These are phyloP conservation scores for Casaregolazyma suthepensis DNA, from an alignment of 1,139 yeast species.

Conservation along the genomic window DNA sequence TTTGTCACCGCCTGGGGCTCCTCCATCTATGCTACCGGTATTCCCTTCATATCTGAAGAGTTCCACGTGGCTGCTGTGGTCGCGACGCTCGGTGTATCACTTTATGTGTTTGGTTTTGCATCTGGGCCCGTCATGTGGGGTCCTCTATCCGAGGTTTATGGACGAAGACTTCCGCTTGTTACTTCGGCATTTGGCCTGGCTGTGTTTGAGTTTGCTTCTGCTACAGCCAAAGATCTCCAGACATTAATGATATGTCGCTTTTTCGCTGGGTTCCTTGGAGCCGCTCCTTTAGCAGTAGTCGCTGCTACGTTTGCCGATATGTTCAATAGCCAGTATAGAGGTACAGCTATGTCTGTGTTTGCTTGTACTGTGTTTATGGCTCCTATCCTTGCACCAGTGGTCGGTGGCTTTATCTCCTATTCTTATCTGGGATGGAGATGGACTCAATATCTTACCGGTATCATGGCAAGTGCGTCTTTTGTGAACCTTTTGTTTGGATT, in stretches of 20 bases:
- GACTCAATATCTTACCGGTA: slow-evolving; percentile 50
- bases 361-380: slow-evolving; percentile 65
- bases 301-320: slow-evolving; percentile 81
- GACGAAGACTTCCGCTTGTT: slow-evolving; percentile 56
- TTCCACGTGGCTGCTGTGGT: slow-evolving; percentile 30
- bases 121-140: slow-evolving; percentile 80
- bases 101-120: slow-evolving; percentile 77
- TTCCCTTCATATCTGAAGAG: slow-evolving; percentile 25
- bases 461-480: slow-evolving; percentile 39
- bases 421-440: slow-evolving; percentile 52
- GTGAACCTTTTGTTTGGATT: slow-evolving; percentile 33
- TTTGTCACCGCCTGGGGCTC: slow-evolving; percentile 41
- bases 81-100: slow-evolving; percentile 51
- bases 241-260: slow-evolving; percentile 68
- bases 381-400: slow-evolving; percentile 64
- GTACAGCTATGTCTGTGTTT: slow-evolving; percentile 62
- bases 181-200: slow-evolving; percentile 51
- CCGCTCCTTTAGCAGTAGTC: slow-evolving; percentile 75
- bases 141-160: slow-evolving; percentile 69
- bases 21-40: slow-evolving; percentile 38
- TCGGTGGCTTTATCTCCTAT: slow-evolving; percentile 33
- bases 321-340: slow-evolving; percentile 57
- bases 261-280: slow-evolving; percentile 70
- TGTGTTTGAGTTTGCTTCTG: slow-evolving; percentile 62
- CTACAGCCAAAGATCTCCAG: slow-evolving; percentile 66